Evolutionary conservation across 192 early-diverging fungal species (phyloP), one percentile per base, ranked within the genome.

Genomic region (Coemansia sp.): DNA sequence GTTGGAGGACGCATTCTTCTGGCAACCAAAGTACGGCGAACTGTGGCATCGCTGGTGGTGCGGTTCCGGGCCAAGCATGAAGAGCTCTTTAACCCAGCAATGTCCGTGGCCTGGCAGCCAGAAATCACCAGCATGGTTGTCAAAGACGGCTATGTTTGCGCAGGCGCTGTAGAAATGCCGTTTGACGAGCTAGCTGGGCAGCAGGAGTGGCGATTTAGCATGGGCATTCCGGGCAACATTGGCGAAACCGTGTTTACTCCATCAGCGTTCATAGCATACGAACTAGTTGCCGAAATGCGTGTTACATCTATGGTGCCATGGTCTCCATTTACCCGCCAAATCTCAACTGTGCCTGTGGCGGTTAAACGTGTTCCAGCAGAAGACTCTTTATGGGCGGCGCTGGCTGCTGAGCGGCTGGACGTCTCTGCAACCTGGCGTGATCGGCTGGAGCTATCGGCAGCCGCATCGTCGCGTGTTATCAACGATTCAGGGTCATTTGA

Each of bases 151-250:
- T 11, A 15, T 38, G 20, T 54, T 31, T 31, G 51, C 28, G 55
- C 58, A 6, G 37, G 52, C 3, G 52, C 68, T 0, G 23, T 40
- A 2, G 68, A 50, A 42, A 37, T 50, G 12, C 35, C 60, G 15
- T 53, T 47, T 30, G 45, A 57, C 40, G 33, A 54, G 14, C 16
- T 15, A 0, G 44, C 47, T 6, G 60, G 68, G 26, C 50, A 58
- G 53, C 57, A 67, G 16, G 53, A 59, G 37, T 78, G 74, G 74
- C 68, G 57, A 23, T 78, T 78, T 40, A 55, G 47, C 39, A 67
- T 78, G 48, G 55, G 57, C 26, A 44, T 78, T 11, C 74, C 74
- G 2, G 74, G 74, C 37, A 66, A 59, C 23, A 52, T 68, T 28
- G 54, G 38, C 45, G 74, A 78, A 50, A 68, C 55, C 3, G 74